A percentile compares a stretch with the other conserved stretches of the same genome.
phyloP scores from a whole-genome alignment of 306 rosid species.

The Pachyrhizus erosus region DNA sequence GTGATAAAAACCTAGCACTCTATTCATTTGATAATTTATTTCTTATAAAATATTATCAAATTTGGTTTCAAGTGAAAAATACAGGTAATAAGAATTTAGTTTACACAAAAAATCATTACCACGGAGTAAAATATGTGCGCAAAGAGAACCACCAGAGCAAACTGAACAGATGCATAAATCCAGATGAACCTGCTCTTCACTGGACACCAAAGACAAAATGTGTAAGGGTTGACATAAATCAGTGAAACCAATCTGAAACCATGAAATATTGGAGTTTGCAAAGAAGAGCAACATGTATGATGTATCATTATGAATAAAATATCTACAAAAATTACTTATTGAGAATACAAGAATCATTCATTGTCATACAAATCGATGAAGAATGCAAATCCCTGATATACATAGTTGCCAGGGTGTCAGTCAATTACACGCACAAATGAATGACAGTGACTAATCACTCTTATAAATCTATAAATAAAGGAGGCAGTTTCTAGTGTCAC shows the following conservation, averaged over 20 bases:
- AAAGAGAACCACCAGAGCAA: conserved; percentile 93
- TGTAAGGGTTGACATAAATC: conserved; percentile 22
- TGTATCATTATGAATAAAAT: not conserved
- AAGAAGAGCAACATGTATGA: not conserved
- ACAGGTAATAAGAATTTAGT: not conserved
- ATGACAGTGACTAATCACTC: not conserved
- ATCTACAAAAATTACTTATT: not conserved
- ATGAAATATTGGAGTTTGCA: not conserved
- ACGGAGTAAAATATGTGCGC: conserved; percentile 91
- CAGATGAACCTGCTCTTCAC: conserved; percentile 95
- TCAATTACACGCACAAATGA: not conserved
- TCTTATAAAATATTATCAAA: not conserved
- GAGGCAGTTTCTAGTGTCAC: not conserved
- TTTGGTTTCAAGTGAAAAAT: conserved; percentile 24
- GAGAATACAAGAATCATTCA: not conserved
- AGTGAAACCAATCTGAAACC: conserved; percentile 16
- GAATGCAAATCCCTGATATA: not conserved
- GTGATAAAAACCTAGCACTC: not conserved
- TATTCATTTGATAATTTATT: conserved; percentile 14
- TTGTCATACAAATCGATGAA: not conserved
- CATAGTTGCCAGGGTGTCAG: not conserved
- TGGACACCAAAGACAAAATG: conserved; percentile 46
- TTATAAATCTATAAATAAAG: not conserved
- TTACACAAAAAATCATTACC: conserved; percentile 57
- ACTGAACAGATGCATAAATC: conserved; percentile 90